A percentile compares a stretch with the other conserved stretches of the same genome.
Conservation (phyloP, 352 stramenopile species). For the Globisporangium megalacanthum region DNA sequence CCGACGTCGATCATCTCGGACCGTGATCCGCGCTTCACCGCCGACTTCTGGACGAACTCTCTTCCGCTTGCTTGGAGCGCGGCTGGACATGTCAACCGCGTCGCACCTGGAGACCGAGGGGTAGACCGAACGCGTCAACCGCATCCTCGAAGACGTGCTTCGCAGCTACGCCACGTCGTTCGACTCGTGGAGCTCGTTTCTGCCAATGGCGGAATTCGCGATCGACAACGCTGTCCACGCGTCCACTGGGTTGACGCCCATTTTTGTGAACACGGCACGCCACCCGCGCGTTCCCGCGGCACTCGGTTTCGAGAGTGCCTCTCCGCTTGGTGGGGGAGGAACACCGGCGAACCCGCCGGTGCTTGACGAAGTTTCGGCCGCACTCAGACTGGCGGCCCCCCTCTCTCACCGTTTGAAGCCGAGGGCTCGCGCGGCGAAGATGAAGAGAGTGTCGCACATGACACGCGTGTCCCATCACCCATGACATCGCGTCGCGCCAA, state of each 20-base stretch:
- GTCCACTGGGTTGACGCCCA: slow-evolving; percentile 19
- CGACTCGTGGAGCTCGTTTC: slow-evolving; percentile 11
- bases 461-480: too few species aligned
- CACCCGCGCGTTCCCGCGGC: not conserved
- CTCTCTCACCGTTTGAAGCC: too few species aligned
- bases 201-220: slow-evolving; percentile 19
- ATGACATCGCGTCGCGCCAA: too few species aligned
- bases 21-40: slow-evolving; percentile 8
- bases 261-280: slow-evolving; percentile 9
- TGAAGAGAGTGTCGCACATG: too few species aligned
- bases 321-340: too few species aligned
- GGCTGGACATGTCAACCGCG: slow-evolving; percentile 7
- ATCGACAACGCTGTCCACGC: slow-evolving; percentile 19
- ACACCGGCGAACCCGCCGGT: too few species aligned
- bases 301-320: not conserved
- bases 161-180: slow-evolving; percentile 3
- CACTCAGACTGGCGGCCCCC: too few species aligned
- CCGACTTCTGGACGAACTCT: not conserved
- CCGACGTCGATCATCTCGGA: slow-evolving; percentile 14
- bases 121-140: slow-evolving; percentile 10
- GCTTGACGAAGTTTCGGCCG: too few species aligned
- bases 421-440: too few species aligned
- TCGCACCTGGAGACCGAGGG: slow-evolving; percentile 10
- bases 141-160: slow-evolving; percentile 1
- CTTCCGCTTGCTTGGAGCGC: not conserved